A percentile compares a stretch with the other conserved stretches of the same genome.
phyloP scores from a whole-genome alignment of 1,139 yeast species.

The Magnusiomyces tetraspermus region DNA sequence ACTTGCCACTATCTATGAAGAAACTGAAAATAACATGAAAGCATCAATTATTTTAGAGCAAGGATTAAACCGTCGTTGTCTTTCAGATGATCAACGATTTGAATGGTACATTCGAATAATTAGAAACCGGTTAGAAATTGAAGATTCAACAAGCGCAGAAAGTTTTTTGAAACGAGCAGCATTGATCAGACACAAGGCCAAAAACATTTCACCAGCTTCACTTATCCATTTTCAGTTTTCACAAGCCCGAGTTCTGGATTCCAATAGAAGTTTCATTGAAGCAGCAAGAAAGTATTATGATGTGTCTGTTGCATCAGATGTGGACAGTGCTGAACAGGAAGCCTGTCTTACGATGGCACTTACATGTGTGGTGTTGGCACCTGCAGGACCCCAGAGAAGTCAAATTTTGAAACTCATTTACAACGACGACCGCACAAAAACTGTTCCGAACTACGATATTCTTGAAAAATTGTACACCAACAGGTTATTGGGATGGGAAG shows the following conservation, averaged over 20 bases:
- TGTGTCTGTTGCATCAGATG: constrained; percentile 24
- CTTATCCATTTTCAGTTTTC: constrained; percentile 28
- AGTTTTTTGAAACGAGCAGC: constrained; percentile 28
- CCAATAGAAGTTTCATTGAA: constrained; percentile 28
- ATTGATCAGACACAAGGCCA: constrained; percentile 19
- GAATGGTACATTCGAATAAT: constrained; percentile 27
- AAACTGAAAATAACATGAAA: constrained; percentile 19
- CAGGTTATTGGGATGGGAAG: constrained; percentile 26
- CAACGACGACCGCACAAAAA: constrained; percentile 28
- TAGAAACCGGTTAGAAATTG: constrained; percentile 28
- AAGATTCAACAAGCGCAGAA: constrained; percentile 29
- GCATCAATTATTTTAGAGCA: constrained; percentile 28
- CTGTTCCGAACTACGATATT: constrained; percentile 20
- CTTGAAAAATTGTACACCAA: constrained; percentile 28
- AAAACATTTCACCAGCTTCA: constrained; percentile 16
- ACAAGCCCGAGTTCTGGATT: constrained; percentile 31
- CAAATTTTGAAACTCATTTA: constrained; percentile 26
- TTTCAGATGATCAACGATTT: constrained; percentile 25
- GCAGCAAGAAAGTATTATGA: constrained; percentile 30
- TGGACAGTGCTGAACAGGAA: constrained; percentile 27
- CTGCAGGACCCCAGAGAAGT: constrained; percentile 32
- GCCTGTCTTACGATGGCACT: constrained; percentile 30
- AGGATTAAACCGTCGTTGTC: constrained; percentile 20
- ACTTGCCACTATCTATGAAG: constrained; percentile 26
- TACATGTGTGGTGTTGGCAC: constrained; percentile 29